Percentiles rank a stretch among this genome's conserved stretches.
Conservation (phyloP, 345 rosid species). For the Microthlaspi erraticum region DNA sequence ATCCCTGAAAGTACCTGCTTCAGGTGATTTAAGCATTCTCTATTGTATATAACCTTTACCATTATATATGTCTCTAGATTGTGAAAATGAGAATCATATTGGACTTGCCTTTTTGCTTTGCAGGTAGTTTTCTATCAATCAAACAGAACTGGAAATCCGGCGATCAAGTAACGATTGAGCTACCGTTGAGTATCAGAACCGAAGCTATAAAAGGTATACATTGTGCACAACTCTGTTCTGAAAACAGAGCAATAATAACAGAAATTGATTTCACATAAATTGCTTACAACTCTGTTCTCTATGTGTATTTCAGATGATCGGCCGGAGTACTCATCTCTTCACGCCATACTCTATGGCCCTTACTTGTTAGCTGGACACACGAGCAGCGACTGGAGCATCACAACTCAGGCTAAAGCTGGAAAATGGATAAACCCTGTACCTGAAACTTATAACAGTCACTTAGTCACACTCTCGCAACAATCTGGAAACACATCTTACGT, state of each 20-base stretch:
- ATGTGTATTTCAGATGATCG: slow-evolving; percentile 66
- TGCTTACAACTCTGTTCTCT: neutral
- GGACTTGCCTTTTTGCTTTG: slow-evolving; percentile 6
- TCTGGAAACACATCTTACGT: slow-evolving; percentile 55
- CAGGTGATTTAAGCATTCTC: slow-evolving; percentile 55
- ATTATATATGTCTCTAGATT: slow-evolving; percentile 12
- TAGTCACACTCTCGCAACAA: slow-evolving; percentile 69
- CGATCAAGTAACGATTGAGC: slow-evolving; percentile 63
- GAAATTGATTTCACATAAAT: neutral
- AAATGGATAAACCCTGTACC: slow-evolving; percentile 74
- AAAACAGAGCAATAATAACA: neutral
- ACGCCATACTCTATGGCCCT: slow-evolving; percentile 90
- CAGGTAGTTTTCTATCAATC: slow-evolving; percentile 68
- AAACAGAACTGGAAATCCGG: slow-evolving; percentile 58
- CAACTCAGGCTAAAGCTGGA: slow-evolving; percentile 48
- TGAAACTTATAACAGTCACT: slow-evolving; percentile 50
- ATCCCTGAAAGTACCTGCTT: slow-evolving; percentile 55
- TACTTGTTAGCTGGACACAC: slow-evolving; percentile 78
- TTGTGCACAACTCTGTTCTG: slow-evolving; percentile 29
- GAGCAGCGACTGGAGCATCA: slow-evolving; percentile 70
- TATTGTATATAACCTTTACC: neutral
- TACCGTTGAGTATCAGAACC: slow-evolving; percentile 64
- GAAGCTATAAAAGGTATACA: slow-evolving; percentile 75
- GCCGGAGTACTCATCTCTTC: slow-evolving; percentile 65
- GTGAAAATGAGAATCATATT: slow-evolving; percentile 16